Percentiles rank a stretch among this genome's conserved stretches.
phyloP scores from a whole-genome alignment of 2,329 filamentous ascomycete genomes.

The Pseudogymnoascus sp. region DNA sequence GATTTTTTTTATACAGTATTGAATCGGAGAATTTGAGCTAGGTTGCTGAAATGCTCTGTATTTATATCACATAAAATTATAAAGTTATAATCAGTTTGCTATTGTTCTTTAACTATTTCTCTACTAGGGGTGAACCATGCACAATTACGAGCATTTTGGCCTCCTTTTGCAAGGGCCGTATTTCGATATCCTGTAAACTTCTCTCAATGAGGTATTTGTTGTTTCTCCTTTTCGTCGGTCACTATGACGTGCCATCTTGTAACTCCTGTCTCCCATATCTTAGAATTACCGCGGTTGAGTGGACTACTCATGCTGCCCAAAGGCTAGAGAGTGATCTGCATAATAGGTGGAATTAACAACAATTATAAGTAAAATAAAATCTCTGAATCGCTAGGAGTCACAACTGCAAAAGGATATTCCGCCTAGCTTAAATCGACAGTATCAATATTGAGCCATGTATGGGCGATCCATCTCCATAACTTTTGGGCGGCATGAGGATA shows the following conservation, averaged over 20 bases:
- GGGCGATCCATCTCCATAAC: not conserved
- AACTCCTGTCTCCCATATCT: not conserved
- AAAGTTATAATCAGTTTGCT: no score
- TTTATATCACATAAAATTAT: no score
- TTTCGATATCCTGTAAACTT: not conserved
- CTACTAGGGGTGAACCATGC: not conserved
- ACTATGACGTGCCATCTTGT: not conserved
- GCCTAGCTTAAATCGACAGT: not conserved
- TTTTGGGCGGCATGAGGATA: not conserved
- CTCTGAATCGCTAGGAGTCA: no score
- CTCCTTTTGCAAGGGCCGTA: not conserved
- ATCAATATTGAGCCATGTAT: not conserved
- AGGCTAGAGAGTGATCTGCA: no score
- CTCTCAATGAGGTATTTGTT: slow-evolving; percentile 2
- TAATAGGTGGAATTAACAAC: not conserved
- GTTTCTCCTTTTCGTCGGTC: not conserved
- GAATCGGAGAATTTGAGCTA: no score
- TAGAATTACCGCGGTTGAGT: not conserved
- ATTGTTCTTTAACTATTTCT: no score
- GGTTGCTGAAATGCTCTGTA: no score
- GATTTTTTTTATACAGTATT: no score
- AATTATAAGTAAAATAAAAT: not conserved
- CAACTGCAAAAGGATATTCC: not conserved
- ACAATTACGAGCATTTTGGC: not conserved
- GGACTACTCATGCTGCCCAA: not conserved